phyloP scores from a whole-genome alignment of 108 stramenopile genomes.

The Fragilaria crotonensis region DNA sequence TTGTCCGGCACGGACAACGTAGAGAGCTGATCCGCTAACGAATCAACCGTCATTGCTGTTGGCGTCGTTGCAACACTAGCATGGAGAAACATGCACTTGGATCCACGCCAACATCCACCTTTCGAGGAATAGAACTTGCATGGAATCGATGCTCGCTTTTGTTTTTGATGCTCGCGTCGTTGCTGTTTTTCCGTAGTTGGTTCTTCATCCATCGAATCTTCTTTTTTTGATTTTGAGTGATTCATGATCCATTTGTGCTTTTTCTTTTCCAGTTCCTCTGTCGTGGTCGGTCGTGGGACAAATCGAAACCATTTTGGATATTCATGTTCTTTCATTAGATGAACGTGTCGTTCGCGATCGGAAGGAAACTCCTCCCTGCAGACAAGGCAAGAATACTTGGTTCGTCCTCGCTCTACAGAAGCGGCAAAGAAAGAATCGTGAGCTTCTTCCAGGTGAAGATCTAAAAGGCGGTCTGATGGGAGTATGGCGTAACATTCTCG shows the following conservation, averaged over 20 bases:
- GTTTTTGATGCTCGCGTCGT: slow-evolving; percentile 2
- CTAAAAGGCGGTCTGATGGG: not conserved
- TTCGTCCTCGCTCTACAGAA: not conserved
- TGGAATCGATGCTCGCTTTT: not conserved
- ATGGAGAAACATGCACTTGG: not conserved
- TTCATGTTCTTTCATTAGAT: slow-evolving; percentile 4
- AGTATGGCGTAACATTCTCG: not conserved
- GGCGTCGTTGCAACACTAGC: not conserved
- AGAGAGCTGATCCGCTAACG: not conserved
- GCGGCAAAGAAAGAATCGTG: slow-evolving; percentile 5
- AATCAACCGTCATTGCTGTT: not conserved
- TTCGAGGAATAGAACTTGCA: not conserved
- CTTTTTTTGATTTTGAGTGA: too few species aligned
- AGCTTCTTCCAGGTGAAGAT: slow-evolving; percentile 6
- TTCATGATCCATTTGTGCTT: not conserved
- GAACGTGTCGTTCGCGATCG: not conserved
- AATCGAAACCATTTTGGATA: slow-evolving; percentile 8
- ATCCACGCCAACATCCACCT: not conserved
- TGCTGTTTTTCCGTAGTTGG: not conserved
- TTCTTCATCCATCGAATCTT: too few species aligned
- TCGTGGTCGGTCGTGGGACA: not conserved
- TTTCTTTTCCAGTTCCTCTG: not conserved
- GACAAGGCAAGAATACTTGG: not conserved
- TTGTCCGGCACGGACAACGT: not conserved
- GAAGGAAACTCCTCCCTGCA: not conserved